A percentile compares a stretch with the other conserved stretches of the same genome.
These are phyloP conservation scores for Kwoniella sp. DNA, from an alignment of 768 basidiomycete species.

Conservation along the genomic window DNA sequence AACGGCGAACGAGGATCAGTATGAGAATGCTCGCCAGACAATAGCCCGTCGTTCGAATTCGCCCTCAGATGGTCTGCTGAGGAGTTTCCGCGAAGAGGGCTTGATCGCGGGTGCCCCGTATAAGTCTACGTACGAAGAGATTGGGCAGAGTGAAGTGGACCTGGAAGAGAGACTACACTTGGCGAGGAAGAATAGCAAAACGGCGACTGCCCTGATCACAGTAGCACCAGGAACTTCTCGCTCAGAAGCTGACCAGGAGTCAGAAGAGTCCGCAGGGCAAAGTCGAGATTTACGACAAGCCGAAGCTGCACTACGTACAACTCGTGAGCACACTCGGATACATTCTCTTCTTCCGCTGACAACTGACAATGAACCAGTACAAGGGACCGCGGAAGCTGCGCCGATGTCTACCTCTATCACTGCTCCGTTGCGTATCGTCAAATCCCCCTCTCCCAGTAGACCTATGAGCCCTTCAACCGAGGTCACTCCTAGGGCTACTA, in stretches of 20 bases:
- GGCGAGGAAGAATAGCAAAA: constrained; percentile 68
- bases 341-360: neutral
- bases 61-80: constrained; percentile 4
- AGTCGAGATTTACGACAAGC: neutral
- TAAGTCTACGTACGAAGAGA: constrained; percentile 39
- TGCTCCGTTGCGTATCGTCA: constrained; percentile 39
- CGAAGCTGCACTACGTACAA: constrained; percentile 13
- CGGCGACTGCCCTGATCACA: constrained; percentile 22
- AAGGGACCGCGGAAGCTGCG: neutral
- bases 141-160: constrained; percentile 59
- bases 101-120: constrained; percentile 19
- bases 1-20: constrained; percentile 37
- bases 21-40: constrained; percentile 11
- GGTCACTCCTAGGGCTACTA: constrained; percentile 11
- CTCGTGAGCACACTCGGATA: constrained; percentile 8
- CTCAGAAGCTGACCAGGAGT: constrained; percentile 11
- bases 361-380: neutral
- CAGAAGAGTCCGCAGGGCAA: neutral
- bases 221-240: neutral
- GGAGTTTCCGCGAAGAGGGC: neutral
- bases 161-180: constrained; percentile 75
- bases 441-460: constrained; percentile 32
- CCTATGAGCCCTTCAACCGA: constrained; percentile 4
- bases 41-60: constrained; percentile 20
- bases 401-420: constrained; percentile 12